These are phyloP conservation scores for Podospora didyma DNA, from an alignment of 495 filamentous ascomycete species.

Conservation along the genomic window DNA sequence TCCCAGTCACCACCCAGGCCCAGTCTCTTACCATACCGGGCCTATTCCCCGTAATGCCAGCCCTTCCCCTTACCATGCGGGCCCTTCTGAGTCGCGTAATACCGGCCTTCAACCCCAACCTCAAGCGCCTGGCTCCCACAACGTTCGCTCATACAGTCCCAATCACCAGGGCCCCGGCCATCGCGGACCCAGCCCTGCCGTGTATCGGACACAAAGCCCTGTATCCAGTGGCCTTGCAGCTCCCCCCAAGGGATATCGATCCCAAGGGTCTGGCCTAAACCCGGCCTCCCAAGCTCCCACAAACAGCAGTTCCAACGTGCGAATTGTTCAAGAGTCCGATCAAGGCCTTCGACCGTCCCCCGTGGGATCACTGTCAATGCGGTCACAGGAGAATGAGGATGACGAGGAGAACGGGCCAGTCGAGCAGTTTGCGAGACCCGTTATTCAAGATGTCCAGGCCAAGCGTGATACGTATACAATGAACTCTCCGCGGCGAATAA, in stretches of 20 bases:
- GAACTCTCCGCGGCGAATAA: slow-evolving; percentile 28
- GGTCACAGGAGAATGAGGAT: no score
- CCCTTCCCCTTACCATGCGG: no score
- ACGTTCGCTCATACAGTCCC: neutral
- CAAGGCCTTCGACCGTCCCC: no score
- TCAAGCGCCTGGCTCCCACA: neutral
- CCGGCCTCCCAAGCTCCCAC: neutral
- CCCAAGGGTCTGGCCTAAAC: slow-evolving; percentile 4
- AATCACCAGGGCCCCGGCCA: neutral
- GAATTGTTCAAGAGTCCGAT: neutral
- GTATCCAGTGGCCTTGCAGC: neutral
- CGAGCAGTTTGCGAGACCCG: slow-evolving; percentile 25
- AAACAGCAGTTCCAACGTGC: neutral
- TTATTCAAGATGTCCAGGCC: slow-evolving; percentile 39
- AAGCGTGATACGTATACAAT: slow-evolving; percentile 40
- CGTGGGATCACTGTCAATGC: no score
- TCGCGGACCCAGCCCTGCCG: neutral
- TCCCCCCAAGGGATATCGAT: neutral
- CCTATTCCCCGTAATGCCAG: no score
- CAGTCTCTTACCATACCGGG: no score
- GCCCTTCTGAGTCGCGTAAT: no score
- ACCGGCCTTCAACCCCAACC: neutral
- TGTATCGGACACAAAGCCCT: slow-evolving; percentile 2
- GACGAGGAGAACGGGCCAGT: slow-evolving; percentile 15
- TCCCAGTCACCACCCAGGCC: no score